A percentile compares a stretch with the other conserved stretches of the same genome.
phyloP scores from a whole-genome alignment of 2,329 filamentous ascomycete genomes.

The Triangularia setosa region DNA sequence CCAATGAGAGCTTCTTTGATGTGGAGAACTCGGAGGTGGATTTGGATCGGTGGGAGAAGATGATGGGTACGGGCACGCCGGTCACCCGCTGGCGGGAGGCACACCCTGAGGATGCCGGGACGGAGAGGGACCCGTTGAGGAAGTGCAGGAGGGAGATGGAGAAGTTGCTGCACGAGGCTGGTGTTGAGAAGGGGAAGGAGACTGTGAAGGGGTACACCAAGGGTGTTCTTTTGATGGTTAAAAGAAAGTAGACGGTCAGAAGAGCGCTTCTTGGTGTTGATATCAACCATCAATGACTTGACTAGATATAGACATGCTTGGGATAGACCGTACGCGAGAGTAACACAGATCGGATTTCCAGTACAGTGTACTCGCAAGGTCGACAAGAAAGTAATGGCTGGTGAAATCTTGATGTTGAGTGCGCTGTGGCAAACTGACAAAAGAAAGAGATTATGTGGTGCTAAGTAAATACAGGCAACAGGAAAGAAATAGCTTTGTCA shows the following conservation, averaged over 20 bases:
- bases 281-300: not conserved
- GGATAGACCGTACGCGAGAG: not conserved
- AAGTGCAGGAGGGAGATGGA: constrained; percentile 17
- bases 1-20: constrained; percentile 29
- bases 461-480: not conserved
- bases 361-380: not conserved
- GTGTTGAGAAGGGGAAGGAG: constrained; percentile 35
- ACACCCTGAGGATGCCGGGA: constrained; percentile 37
- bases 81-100: constrained; percentile 44
- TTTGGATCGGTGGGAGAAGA: constrained; percentile 35
- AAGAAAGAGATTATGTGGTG: not conserved
- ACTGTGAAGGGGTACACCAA: constrained; percentile 23
- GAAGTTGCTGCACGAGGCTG: constrained; percentile 30
- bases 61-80: constrained; percentile 37
- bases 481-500: not conserved
- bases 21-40: constrained; percentile 19
- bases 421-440: not conserved
- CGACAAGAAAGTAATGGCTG: not conserved
- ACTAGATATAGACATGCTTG: not conserved
- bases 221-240: constrained; percentile 31
- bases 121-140: constrained; percentile 34
- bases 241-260: constrained; percentile 24
- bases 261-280: not conserved
- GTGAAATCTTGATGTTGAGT: not conserved
- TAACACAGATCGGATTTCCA: not conserved